Conservation (phyloP, 345 rosid species). For the Eucalyptus curtisii region DNA sequence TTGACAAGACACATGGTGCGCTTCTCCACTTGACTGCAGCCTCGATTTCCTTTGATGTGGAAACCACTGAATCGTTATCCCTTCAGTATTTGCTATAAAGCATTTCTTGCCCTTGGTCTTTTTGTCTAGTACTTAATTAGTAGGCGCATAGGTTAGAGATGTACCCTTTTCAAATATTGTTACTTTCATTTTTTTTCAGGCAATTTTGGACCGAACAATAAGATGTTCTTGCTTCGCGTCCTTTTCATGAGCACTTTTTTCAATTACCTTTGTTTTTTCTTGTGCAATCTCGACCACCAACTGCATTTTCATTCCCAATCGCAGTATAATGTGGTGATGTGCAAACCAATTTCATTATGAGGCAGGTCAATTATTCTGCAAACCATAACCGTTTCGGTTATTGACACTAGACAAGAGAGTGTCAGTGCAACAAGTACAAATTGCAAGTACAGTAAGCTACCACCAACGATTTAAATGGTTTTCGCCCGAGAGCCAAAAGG, state of each 20-base stretch:
- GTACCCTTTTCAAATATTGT: not conserved
- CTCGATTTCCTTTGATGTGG: not conserved
- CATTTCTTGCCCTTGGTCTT: not conserved
- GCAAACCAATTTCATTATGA: not conserved
- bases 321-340: not conserved
- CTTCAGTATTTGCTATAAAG: not conserved
- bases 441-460: not conserved
- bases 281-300: not conserved
- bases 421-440: not conserved
- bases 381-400: not conserved
- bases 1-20: not conserved
- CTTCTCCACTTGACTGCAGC: not conserved
- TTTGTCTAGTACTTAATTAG: not conserved
- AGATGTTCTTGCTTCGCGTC: not conserved
- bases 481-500: not conserved
- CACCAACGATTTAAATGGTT: not conserved
- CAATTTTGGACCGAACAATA: not conserved
- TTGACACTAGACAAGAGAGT: not conserved
- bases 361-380: not conserved
- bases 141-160: not conserved
- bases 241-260: not conserved
- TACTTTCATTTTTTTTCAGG: not conserved
- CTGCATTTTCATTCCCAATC: not conserved
- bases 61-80: not conserved
- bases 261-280: not conserved